Evolutionary conservation across 1,139 yeast species (phyloP).

Genomic region (Meyerozyma sp.): DNA sequence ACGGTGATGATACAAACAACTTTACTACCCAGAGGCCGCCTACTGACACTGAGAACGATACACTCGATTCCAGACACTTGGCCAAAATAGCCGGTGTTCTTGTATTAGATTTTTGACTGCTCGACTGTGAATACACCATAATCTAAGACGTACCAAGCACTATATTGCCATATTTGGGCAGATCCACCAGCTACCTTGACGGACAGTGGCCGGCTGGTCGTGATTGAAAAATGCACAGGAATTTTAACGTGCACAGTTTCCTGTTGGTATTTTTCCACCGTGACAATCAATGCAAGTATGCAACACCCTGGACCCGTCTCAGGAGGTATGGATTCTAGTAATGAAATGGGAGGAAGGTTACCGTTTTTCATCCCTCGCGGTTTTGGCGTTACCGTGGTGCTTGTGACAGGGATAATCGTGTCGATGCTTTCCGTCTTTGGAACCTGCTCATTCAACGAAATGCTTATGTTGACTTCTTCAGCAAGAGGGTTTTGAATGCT

Average conservation of each 20-base stretch:
- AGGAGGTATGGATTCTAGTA: neutral
- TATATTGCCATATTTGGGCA: neutral
- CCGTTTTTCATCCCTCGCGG: neutral
- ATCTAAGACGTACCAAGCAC: neutral
- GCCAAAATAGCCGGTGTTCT: slow-evolving; percentile 11
- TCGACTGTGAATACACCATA: neutral
- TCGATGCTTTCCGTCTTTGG: neutral
- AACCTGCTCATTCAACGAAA: slow-evolving; percentile 9
- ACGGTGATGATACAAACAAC: neutral
- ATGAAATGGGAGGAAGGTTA: neutral
- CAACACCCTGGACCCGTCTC: slow-evolving; percentile 7
- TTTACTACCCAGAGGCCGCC: neutral
- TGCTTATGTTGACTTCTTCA: slow-evolving; percentile 6
- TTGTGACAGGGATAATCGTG: slow-evolving; percentile 3
- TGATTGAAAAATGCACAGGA: neutral
- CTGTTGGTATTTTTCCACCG: neutral
- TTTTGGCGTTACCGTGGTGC: neutral
- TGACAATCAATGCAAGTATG: slow-evolving; percentile 7
- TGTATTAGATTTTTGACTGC: slow-evolving; percentile 10
- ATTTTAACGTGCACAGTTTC: neutral
- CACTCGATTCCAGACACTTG: slow-evolving; percentile 11
- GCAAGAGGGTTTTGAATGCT: slow-evolving; percentile 9
- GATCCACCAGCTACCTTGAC: neutral
- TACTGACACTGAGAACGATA: slow-evolving; percentile 6
- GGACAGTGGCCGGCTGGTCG: neutral